Evolutionary conservation across 164 flowering plant species (phyloP).

Genomic region (Kalanchoe fedtschenkoi): DNA sequence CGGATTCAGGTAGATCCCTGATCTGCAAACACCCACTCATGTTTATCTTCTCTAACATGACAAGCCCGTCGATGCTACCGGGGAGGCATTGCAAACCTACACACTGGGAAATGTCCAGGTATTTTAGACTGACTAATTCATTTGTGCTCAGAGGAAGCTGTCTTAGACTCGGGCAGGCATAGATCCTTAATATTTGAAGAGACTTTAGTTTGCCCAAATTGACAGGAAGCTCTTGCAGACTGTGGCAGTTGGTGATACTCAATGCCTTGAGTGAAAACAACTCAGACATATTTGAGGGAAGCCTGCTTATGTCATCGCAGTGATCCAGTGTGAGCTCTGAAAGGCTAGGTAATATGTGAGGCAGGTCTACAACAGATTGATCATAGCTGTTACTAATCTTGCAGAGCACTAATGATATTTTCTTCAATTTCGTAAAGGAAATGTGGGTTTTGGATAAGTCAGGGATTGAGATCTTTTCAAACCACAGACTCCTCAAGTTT

Average conservation of each 20-base stretch:
- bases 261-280: slow-evolving; percentile 32
- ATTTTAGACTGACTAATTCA: slow-evolving; percentile 32
- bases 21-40: slow-evolving; percentile 63
- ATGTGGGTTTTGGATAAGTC: slow-evolving; percentile 15
- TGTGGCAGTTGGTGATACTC: slow-evolving; percentile 67
- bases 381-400: slow-evolving; percentile 28
- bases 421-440: slow-evolving; percentile 32
- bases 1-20: slow-evolving; percentile 35
- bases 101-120: slow-evolving; percentile 66
- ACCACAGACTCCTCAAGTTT: slow-evolving; percentile 64
- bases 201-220: slow-evolving; percentile 33
- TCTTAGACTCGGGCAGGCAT: slow-evolving; percentile 47
- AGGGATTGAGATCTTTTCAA: slow-evolving; percentile 51
- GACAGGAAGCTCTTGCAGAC: slow-evolving; percentile 34
- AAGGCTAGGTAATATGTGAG: slow-evolving; percentile 42
- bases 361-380: slow-evolving; percentile 22
- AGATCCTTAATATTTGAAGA: slow-evolving; percentile 40
- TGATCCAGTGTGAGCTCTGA: slow-evolving; percentile 60
- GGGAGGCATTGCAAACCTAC: slow-evolving; percentile 51
- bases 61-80: slow-evolving; percentile 33
- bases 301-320: slow-evolving; percentile 42
- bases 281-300: slow-evolving; percentile 41
- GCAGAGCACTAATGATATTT: slow-evolving; percentile 56
- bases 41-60: slow-evolving; percentile 59
- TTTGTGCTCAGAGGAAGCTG: slow-evolving; percentile 40